Percentiles rank a stretch among this genome's conserved stretches.
These are phyloP conservation scores for Somion occarium DNA, from an alignment of 1,284 basidiomycete genomes.

Conservation along the genomic window DNA sequence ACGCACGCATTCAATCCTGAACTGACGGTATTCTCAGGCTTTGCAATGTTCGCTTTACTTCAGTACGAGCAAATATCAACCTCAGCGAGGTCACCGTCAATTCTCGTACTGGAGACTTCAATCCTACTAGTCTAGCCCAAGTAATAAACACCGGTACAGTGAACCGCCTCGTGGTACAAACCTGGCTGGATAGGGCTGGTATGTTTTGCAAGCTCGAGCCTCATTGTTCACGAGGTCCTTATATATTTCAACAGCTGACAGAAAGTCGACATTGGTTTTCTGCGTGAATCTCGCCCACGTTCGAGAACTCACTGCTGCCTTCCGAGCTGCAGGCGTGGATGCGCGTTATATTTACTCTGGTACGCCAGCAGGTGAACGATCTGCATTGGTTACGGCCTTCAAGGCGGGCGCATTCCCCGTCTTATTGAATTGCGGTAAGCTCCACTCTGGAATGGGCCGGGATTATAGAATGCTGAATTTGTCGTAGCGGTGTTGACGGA, in stretches of 20 bases:
- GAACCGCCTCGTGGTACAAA: slow-evolving; percentile 72
- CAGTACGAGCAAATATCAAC: slow-evolving; percentile 72
- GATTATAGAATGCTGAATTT: not conserved
- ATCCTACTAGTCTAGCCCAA: slow-evolving; percentile 66
- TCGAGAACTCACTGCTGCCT: slow-evolving; percentile 68
- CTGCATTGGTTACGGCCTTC: slow-evolving; percentile 66
- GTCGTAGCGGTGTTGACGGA: slow-evolving; percentile 81
- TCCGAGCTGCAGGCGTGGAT: slow-evolving; percentile 78
- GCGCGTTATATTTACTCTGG: slow-evolving; percentile 78
- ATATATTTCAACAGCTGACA: slow-evolving; percentile 36
- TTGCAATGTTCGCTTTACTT: slow-evolving; percentile 79
- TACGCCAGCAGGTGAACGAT: slow-evolving; percentile 66
- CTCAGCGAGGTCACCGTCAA: slow-evolving; percentile 65
- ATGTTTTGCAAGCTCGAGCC: not conserved
- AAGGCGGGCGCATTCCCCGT: slow-evolving; percentile 76
- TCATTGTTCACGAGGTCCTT: too few species aligned
- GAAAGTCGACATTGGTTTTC: slow-evolving; percentile 88
- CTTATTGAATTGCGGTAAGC: slow-evolving; percentile 84
- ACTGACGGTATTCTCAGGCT: slow-evolving; percentile 52
- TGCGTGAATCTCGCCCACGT: slow-evolving; percentile 88
- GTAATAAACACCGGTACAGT: slow-evolving; percentile 77
- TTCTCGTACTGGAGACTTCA: slow-evolving; percentile 73
- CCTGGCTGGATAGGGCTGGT: slow-evolving; percentile 83
- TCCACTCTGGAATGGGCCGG: not conserved
- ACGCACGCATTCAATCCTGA: not conserved